Percentiles rank a stretch among this genome's conserved stretches.
Evolutionary conservation across 805 yeast species (phyloP).

Genomic region (Grigorovia yakushimaensis): DNA sequence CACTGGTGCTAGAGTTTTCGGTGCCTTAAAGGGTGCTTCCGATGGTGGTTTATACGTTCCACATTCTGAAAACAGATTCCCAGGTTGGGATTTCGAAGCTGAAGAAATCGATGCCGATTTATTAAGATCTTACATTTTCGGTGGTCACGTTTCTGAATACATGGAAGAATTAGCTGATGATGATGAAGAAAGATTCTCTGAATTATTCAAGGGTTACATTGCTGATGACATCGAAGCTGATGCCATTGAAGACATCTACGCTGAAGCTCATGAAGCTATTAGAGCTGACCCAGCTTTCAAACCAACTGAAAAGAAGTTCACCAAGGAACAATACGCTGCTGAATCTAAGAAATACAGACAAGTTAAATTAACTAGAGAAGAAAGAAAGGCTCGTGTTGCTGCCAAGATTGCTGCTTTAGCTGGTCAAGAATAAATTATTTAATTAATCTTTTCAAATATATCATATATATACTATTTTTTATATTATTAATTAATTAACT

Average conservation of each 20-base stretch:
- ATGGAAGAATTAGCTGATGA: constrained; percentile 99
- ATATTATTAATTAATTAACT: background rate
- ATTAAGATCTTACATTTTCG: constrained; percentile 97
- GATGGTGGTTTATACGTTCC: constrained; percentile 99
- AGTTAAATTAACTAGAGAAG: constrained; percentile 79
- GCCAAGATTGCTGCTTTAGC: constrained; percentile 91
- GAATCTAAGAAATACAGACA: constrained; percentile 87
- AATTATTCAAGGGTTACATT: constrained; percentile 91
- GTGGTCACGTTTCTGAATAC: constrained; percentile 99
- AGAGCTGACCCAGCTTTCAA: constrained; percentile 91
- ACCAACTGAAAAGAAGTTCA: constrained; percentile 84
- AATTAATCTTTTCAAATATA: constrained; percentile 1
- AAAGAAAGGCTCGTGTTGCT: constrained; percentile 82
- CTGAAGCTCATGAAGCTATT: constrained; percentile 88
- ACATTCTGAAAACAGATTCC: constrained; percentile 99
- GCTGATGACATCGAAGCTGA: constrained; percentile 97
- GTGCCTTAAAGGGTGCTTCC: constrained; percentile 99
- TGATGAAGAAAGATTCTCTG: constrained; percentile 98
- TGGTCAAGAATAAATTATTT: constrained; percentile 24
- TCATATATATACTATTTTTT: constrained; percentile 1
- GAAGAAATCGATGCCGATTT: constrained; percentile 97
- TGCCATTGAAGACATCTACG: constrained; percentile 89
- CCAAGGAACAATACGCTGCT: constrained; percentile 98
- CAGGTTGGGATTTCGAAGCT: constrained; percentile 98
- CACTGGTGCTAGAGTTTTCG: constrained; percentile 99